phyloP scores from a whole-genome alignment of 768 basidiomycete species.

The Postia placenta region DNA sequence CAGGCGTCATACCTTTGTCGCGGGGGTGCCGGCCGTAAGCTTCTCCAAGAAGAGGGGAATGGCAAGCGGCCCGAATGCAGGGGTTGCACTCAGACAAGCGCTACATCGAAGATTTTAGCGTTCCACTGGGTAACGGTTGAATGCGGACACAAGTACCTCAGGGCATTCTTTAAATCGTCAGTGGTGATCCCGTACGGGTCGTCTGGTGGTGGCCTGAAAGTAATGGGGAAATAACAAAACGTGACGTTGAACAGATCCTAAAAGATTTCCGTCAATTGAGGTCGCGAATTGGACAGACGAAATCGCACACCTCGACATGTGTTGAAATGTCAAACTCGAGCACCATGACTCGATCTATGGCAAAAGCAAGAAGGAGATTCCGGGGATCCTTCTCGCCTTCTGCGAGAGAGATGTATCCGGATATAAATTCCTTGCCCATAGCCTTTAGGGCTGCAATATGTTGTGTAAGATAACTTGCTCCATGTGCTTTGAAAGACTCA shows the following conservation, averaged over 20 bases:
- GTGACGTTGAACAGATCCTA: constrained; percentile 91
- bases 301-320: constrained; percentile 63
- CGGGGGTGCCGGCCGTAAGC: constrained; percentile 71
- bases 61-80: constrained; percentile 77
- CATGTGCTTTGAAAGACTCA: constrained; percentile 23
- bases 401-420: constrained; percentile 71
- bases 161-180: constrained; percentile 71
- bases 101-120: constrained; percentile 27
- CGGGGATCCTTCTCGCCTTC: constrained; percentile 98
- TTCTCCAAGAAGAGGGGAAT: constrained; percentile 91
- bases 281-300: not conserved
- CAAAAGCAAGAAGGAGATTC: constrained; percentile 86
- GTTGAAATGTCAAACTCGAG: constrained; percentile 80
- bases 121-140: not conserved
- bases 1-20: constrained; percentile 60
- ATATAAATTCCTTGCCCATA: constrained; percentile 68
- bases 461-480: constrained; percentile 3
- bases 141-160: constrained; percentile 40
- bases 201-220: constrained; percentile 88
- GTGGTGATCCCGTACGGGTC: constrained; percentile 91
- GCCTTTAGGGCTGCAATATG: constrained; percentile 55
- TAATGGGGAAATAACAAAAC: constrained; percentile 98
- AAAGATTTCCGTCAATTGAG: not conserved
- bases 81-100: constrained; percentile 69
- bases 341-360: constrained; percentile 78